Evolutionary conservation across 371 early-diverging fungal genomes (phyloP).

Genomic region (Mortierella sp.): DNA sequence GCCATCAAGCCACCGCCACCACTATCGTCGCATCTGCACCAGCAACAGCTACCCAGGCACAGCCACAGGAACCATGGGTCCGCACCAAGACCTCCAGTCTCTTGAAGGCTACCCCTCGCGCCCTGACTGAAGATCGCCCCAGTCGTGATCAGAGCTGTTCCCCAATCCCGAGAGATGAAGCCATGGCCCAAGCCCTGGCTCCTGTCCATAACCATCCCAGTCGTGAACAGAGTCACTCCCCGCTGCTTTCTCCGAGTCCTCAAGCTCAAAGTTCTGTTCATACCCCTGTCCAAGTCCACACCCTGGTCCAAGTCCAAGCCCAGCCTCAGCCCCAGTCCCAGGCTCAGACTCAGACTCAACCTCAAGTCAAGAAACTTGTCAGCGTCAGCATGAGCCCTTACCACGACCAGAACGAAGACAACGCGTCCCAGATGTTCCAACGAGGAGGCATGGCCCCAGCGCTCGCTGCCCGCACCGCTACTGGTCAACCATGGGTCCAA

Average conservation of each 20-base stretch:
- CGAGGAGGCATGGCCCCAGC: neutral
- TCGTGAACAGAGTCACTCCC: neutral
- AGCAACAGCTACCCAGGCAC: neutral
- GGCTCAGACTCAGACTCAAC: neutral
- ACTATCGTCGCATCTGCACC: neutral
- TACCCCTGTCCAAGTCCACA: neutral
- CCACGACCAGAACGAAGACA: neutral
- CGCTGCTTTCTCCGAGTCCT: neutral
- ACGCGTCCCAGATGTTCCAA: neutral
- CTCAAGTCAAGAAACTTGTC: neutral
- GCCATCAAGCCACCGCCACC: neutral
- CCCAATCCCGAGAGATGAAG: neutral
- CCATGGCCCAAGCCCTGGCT: too few relatives aligned
- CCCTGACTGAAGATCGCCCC: neutral
- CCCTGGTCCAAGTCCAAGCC: neutral
- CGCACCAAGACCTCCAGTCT: too few relatives aligned
- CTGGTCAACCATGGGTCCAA: neutral
- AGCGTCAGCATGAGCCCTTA: neutral
- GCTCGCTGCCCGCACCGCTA: neutral
- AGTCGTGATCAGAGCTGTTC: neutral
- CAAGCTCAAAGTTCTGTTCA: neutral
- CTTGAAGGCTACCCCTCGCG: neutral
- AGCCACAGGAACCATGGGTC: too few relatives aligned
- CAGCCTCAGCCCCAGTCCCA: neutral
- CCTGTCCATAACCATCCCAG: too few relatives aligned